A percentile compares a stretch with the other conserved stretches of the same genome.
phyloP scores from a whole-genome alignment of 495 filamentous ascomycete species.

The Podospora conica region DNA sequence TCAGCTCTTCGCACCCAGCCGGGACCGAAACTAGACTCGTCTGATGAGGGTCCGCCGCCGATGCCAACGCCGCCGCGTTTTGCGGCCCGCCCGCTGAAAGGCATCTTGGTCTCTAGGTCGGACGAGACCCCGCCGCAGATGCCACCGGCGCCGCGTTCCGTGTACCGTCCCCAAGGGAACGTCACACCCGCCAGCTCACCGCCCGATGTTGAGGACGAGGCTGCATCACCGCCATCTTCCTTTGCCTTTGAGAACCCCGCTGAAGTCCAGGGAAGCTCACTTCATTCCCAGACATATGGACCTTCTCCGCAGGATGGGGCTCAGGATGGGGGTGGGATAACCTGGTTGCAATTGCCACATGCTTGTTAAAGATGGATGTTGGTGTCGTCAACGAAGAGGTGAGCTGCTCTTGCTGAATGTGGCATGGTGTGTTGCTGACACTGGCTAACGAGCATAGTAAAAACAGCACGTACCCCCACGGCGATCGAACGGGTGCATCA shows the following conservation, averaged over 20 bases:
- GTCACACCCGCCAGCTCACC: not conserved
- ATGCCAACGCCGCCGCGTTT: not conserved
- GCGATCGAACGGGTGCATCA: not conserved
- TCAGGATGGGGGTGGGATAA: not conserved
- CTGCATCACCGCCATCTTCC: not conserved
- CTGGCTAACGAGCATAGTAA: too few relatives aligned
- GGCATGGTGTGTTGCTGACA: too few relatives aligned
- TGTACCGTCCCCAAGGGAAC: not conserved
- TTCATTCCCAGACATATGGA: not conserved
- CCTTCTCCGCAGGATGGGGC: not conserved
- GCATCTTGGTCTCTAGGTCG: too few relatives aligned
- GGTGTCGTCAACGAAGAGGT: too few relatives aligned
- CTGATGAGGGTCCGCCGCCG: too few relatives aligned
- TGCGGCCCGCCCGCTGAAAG: too few relatives aligned
- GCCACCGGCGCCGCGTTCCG: not conserved
- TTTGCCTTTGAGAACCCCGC: not conserved
- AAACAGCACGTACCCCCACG: too few relatives aligned
- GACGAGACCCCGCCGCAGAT: too few relatives aligned
- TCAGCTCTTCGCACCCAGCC: not conserved
- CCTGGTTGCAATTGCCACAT: not conserved
- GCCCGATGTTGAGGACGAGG: not conserved
- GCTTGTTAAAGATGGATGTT: not conserved
- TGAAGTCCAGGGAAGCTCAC: not conserved
- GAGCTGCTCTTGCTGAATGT: not conserved
- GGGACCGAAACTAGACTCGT: not conserved